phyloP scores from a whole-genome alignment of 148 eudicot species.

The Rhododendron ferrugineum region DNA sequence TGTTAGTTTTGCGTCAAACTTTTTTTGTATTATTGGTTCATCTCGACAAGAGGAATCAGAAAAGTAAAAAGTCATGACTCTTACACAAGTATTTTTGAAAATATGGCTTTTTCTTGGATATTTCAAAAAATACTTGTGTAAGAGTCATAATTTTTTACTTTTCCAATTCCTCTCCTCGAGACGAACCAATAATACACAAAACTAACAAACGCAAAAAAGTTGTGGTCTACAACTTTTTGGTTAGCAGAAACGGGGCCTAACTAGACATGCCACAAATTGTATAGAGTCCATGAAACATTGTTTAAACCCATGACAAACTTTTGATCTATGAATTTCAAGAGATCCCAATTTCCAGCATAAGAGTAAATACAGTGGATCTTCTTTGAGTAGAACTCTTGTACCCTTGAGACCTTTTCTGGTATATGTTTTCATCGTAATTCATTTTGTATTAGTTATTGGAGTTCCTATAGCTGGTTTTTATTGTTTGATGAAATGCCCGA shows the following conservation, averaged over 20 bases:
- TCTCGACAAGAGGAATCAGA: no score
- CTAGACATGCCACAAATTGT: background rate
- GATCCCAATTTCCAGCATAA: background rate
- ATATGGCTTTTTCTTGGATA: no score
- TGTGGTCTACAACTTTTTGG: no score
- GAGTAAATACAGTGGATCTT: background rate
- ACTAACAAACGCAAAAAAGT: no score
- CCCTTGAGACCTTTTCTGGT: background rate
- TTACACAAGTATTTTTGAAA: no score
- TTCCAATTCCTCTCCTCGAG: no score
- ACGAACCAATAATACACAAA: no score
- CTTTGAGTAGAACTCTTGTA: background rate
- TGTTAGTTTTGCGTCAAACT: no score
- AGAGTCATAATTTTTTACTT: no score
- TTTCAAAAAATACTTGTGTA: no score
- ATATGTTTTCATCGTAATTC: background rate
- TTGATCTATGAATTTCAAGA: background rate
- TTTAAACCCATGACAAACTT: background rate
- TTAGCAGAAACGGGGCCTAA: background rate
- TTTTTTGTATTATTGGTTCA: no score
- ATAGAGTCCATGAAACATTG: background rate
- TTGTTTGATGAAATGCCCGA: background rate
- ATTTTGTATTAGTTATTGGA: background rate
- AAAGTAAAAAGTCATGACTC: no score
- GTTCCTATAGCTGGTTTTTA: background rate